Conservation (phyloP, 2,329 filamentous ascomycete genomes). For the Alternaria sp. region DNA sequence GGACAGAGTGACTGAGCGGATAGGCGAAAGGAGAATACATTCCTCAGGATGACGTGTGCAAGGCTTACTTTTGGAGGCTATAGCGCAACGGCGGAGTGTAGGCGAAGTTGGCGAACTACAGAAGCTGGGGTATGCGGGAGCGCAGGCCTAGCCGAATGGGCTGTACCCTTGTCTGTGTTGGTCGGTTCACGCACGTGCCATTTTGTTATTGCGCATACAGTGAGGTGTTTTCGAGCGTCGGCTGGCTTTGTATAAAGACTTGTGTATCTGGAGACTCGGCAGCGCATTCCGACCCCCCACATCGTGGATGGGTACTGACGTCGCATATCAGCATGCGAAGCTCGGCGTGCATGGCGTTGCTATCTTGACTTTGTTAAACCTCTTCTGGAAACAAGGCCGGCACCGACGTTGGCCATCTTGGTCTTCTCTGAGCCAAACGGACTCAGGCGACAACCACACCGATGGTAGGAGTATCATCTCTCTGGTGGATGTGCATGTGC, state of each 20-base stretch:
- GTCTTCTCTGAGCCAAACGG: not conserved
- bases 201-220: not conserved
- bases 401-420: not conserved
- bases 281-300: slow-evolving; percentile 12
- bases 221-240: not conserved
- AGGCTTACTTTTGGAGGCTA: slow-evolving; percentile 2
- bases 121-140: slow-evolving; percentile 11
- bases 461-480: not conserved
- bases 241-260: not conserved
- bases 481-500: slow-evolving; percentile 13
- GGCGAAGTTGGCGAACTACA: slow-evolving; percentile 1
- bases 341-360: slow-evolving; percentile 1
- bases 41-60: not conserved
- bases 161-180: not conserved
- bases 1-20: not conserved
- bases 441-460: not conserved
- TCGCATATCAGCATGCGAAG: not conserved
- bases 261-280: slow-evolving; percentile 10
- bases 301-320: not conserved
- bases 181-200: not conserved
- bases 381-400: slow-evolving; percentile 39
- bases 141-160: slow-evolving; percentile 9
- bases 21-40: not conserved
- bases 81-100: slow-evolving; percentile 7
- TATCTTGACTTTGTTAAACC: slow-evolving; percentile 16